Percentiles rank a stretch among this genome's conserved stretches.
phyloP scores from a whole-genome alignment of 768 basidiomycete genomes.

The Mycena epipterygia region DNA sequence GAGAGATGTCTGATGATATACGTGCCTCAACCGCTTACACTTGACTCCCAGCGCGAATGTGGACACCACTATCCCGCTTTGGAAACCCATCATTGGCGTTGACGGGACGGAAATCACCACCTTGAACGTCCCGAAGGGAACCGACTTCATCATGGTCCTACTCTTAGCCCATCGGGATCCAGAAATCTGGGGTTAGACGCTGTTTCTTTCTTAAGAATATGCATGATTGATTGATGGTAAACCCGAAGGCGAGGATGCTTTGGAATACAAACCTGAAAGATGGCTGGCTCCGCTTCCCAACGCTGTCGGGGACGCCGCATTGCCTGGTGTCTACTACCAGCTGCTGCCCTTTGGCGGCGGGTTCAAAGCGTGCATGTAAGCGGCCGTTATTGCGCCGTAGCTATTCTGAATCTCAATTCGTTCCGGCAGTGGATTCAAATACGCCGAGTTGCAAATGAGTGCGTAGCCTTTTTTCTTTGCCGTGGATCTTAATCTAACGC shows the following conservation, averaged over 20 bases:
- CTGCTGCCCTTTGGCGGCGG: conserved; percentile 50
- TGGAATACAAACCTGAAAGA: conserved; percentile 53
- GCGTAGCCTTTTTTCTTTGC: conserved; percentile 10
- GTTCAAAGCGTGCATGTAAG: conserved; percentile 47
- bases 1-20: not conserved
- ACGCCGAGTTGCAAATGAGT: conserved; percentile 52
- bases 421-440: conserved; percentile 47
- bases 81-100: conserved; percentile 41
- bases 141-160: conserved; percentile 47
- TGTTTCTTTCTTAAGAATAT: not conserved
- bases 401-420: not conserved
- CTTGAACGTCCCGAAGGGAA: conserved; percentile 47
- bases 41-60: conserved; percentile 40
- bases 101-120: conserved; percentile 44
- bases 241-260: conserved; percentile 48
- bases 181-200: conserved; percentile 48
- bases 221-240: not conserved
- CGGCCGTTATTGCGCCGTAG: not conserved
- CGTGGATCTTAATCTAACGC: not conserved
- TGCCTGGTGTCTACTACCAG: conserved; percentile 51
- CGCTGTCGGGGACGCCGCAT: conserved; percentile 44
- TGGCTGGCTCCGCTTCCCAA: conserved; percentile 46
- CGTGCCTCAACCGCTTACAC: not conserved
- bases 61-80: conserved; percentile 51
- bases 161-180: conserved; percentile 48